Evolutionary conservation across 768 basidiomycete species (phyloP), one percentile per base, ranked within the genome.

Genomic region (Pleurotus salmoneostramineus): DNA sequence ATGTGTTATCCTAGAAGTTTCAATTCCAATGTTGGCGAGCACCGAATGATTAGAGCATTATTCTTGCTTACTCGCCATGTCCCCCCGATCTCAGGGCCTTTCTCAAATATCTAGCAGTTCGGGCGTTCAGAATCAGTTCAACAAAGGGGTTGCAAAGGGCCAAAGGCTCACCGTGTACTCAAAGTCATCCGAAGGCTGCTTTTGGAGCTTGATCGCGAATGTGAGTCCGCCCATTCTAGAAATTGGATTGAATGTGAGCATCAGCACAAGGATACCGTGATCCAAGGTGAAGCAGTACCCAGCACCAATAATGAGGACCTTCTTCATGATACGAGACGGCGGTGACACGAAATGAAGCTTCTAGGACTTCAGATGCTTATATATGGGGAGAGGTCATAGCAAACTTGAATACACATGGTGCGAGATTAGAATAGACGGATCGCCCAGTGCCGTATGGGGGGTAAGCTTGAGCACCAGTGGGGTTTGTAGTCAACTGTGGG

Each of bases 31-130:
- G 21, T 27, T 27, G 34, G 5, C n/a, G 40, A 42, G 35, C n/a
- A 14, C 12, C 2, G 15, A 7, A 5, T 5, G n/a, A 40, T 17
- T 3, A 6, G 27, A 14, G 17, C 73, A 52, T 34, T 51, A 2
- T 15, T 7, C 14, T 48, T 3, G 36, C 4, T 40, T 79, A 60
- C 57, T 82, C 81, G 71, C 81, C 82, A 83, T 33, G 79, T 79
- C 36, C 81, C 80, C 7, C 82, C 82, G 12, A 82, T 71, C 37
- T 75, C 74, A 3, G 52, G 49, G 4, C 65, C 74, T 56, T 78
- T 77, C 61, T 83, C 81, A 34, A 73, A 78, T 15, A 83, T 76
- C 82, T 82, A 60, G 49, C 4, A 6, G 32, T 8, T n/a, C 21
- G n/a, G 34, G 31, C 31, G 42, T 11, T 32, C 7, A n/a, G 35